Conservation (phyloP, 192 early-diverging fungal species). For the Endogone sp. region DNA sequence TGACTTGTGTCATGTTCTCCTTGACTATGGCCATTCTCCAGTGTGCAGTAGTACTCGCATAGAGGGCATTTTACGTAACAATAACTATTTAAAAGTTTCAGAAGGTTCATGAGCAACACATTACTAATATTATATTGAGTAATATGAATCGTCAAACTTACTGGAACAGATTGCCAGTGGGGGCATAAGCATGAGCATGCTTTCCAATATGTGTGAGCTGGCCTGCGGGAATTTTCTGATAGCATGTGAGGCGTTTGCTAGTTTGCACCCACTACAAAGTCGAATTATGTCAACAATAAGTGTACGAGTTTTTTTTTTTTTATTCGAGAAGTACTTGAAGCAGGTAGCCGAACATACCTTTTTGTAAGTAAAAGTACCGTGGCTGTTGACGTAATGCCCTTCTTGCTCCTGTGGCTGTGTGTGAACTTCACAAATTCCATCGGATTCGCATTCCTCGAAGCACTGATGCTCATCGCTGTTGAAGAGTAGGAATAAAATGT, state of each 20-base stretch:
- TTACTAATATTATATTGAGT: background rate
- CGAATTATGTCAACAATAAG: background rate
- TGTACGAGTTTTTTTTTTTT: background rate
- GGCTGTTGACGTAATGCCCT: background rate
- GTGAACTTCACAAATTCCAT: constrained; percentile 13
- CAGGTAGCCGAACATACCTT: background rate
- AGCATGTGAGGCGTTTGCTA: constrained; percentile 5
- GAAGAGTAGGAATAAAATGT: background rate
- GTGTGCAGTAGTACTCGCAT: background rate
- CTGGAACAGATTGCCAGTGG: background rate
- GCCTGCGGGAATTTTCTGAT: constrained; percentile 14
- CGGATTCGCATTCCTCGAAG: background rate
- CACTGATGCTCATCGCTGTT: constrained; percentile 17
- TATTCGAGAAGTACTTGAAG: background rate
- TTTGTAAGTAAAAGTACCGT: constrained; percentile 10
- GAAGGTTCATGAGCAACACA: background rate
- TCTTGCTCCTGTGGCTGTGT: constrained; percentile 7
- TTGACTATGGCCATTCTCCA: background rate
- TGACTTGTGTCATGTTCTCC: background rate
- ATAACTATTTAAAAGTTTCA: background rate
- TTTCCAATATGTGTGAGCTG: constrained; percentile 8
- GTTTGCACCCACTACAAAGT: constrained; percentile 12
- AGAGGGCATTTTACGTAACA: background rate
- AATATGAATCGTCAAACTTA: background rate
- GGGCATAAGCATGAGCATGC: background rate